phyloP scores from a whole-genome alignment of 129 eudicot genomes.

The Oenanthe sinensis region DNA sequence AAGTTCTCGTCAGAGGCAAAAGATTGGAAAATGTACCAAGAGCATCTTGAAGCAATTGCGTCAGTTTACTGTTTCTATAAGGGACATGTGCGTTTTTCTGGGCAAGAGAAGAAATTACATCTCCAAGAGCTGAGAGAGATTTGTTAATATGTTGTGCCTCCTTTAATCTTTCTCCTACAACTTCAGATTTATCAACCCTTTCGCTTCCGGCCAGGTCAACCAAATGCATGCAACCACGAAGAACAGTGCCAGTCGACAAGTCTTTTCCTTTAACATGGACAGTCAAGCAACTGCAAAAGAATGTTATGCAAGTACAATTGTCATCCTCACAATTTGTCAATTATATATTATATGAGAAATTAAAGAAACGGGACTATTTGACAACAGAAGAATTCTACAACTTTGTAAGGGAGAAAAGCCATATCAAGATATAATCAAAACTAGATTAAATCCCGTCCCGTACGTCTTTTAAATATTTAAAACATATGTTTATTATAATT shows the following conservation, averaged over 20 bases:
- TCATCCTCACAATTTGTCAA: neutral
- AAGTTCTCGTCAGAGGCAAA: neutral
- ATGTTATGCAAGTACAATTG: neutral
- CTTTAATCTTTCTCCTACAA: conserved; percentile 62
- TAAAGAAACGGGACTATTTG: neutral
- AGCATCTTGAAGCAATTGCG: conserved; percentile 78
- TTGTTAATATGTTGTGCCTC: conserved; percentile 67
- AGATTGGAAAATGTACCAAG: conserved; percentile 37
- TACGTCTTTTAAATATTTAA: too few species aligned
- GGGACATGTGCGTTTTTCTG: conserved; percentile 62
- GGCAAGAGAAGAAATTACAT: conserved; percentile 69
- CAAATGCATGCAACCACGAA: conserved; percentile 76
- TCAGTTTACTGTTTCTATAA: conserved; percentile 75
- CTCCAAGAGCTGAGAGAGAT: conserved; percentile 80
- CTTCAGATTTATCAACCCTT: conserved; percentile 73
- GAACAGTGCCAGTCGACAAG: conserved; percentile 46
- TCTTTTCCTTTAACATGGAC: conserved; percentile 68
- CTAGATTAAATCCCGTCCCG: too few species aligned
- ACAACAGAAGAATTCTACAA: neutral
- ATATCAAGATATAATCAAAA: neutral
- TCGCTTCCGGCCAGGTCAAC: conserved; percentile 91
- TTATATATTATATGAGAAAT: neutral
- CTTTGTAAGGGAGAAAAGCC: neutral
- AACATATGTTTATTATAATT: too few species aligned
- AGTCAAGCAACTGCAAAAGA: conserved; percentile 62